Evolutionary conservation across 495 filamentous ascomycete species (phyloP).

Genomic region (Ascobolus immersus): DNA sequence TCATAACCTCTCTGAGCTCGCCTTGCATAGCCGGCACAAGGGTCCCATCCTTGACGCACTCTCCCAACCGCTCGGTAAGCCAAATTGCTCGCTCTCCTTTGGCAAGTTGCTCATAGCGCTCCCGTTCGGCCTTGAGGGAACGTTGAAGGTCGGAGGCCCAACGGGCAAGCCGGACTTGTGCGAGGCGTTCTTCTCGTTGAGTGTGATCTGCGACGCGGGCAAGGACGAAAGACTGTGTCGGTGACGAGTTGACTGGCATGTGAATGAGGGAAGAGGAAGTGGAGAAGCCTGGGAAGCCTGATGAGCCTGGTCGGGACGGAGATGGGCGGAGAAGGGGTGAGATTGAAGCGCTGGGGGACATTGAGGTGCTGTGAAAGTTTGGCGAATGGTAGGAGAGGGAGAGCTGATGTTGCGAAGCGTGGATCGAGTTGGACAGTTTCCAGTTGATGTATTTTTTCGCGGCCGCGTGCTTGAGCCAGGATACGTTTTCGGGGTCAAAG

Average conservation of each 20-base stretch:
- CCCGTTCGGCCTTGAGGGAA: slow-evolving; percentile 55
- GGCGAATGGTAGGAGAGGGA: slow-evolving; percentile 1
- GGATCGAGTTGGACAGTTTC: too few relatives aligned
- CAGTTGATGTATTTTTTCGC: slow-evolving; percentile 68
- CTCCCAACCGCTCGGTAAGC: slow-evolving; percentile 49
- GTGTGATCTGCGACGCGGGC: slow-evolving; percentile 46
- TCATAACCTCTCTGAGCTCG: neutral
- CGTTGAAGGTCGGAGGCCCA: slow-evolving; percentile 81
- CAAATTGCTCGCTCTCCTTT: slow-evolving; percentile 50
- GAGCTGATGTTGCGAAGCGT: neutral
- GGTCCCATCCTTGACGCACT: slow-evolving; percentile 48
- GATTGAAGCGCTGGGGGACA: slow-evolving; percentile 8
- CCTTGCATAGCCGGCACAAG: slow-evolving; percentile 22
- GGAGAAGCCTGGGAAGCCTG: slow-evolving; percentile 6
- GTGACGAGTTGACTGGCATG: slow-evolving; percentile 18
- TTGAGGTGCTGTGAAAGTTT: neutral
- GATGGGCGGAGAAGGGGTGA: slow-evolving; percentile 8
- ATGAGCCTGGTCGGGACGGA: slow-evolving; percentile 12
- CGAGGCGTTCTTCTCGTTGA: slow-evolving; percentile 44
- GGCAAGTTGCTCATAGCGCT: slow-evolving; percentile 44
- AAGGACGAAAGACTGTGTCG: slow-evolving; percentile 41
- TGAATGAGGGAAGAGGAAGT: slow-evolving; percentile 13
- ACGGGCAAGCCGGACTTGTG: slow-evolving; percentile 55
- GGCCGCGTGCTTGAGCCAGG: slow-evolving; percentile 67
- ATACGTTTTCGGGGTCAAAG: slow-evolving; percentile 52